Conservation (phyloP, 2,329 filamentous ascomycete species). For the Cercospora sesami region DNA sequence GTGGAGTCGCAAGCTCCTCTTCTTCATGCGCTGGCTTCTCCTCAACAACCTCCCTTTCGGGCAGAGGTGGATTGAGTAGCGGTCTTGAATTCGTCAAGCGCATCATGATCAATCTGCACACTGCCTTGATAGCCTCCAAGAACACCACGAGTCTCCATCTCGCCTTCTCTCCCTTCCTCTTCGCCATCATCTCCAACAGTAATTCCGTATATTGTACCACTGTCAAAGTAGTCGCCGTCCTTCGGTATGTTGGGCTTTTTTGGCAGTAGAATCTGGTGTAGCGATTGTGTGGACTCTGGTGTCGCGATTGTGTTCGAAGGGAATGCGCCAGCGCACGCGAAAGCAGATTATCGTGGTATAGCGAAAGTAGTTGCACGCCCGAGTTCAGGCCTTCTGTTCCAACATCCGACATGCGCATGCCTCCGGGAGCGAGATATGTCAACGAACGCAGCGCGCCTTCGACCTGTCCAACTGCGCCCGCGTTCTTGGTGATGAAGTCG, state of each 20-base stretch:
- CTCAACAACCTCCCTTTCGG: constrained; percentile 73
- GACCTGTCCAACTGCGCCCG: constrained; percentile 89
- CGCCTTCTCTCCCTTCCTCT: constrained; percentile 74
- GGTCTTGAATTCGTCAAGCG: constrained; percentile 80
- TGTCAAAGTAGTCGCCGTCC: constrained; percentile 78
- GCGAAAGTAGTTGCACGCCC: constrained; percentile 80
- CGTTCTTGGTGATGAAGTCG: constrained; percentile 93
- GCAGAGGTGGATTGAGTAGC: constrained; percentile 78
- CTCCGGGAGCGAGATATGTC: constrained; percentile 91
- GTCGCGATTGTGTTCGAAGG: constrained; percentile 52
- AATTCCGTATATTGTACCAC: constrained; percentile 94
- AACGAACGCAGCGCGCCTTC: constrained; percentile 89
- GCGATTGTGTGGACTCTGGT: constrained; percentile 57
- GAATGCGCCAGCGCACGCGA: constrained; percentile 59
- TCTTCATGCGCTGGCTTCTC: constrained; percentile 42
- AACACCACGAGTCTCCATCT: constrained; percentile 86
- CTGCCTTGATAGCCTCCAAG: constrained; percentile 80
- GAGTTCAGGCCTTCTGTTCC: constrained; percentile 84
- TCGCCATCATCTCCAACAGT: constrained; percentile 95
- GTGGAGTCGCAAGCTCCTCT: constrained; percentile 48
- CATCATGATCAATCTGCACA: constrained; percentile 78
- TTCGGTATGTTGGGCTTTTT: constrained; percentile 69
- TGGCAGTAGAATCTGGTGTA: constrained; percentile 66
- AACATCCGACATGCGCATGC: constrained; percentile 88
- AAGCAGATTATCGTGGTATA: constrained; percentile 90